phyloP scores from a whole-genome alignment of 78 protist genomes.

The Protostelium mycophagum region DNA sequence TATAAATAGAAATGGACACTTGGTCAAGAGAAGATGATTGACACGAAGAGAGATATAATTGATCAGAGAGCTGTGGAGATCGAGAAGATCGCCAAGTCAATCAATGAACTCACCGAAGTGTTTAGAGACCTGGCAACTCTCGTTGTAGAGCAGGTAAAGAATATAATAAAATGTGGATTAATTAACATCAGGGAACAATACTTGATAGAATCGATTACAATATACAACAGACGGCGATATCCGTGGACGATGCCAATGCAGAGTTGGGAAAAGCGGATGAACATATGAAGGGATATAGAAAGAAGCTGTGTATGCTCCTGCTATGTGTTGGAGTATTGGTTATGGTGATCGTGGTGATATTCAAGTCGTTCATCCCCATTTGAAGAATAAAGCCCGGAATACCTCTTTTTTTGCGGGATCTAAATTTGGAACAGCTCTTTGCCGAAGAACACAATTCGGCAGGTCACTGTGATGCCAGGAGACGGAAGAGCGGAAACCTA shows the following conservation, averaged over 20 bases:
- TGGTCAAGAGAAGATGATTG: neutral
- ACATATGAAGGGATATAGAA: slow-evolving; percentile 1
- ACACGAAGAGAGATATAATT: neutral
- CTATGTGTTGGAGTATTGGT: neutral
- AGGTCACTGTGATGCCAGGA: too few species aligned
- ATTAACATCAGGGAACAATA: slow-evolving; percentile 39
- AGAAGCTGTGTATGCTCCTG: slow-evolving; percentile 19
- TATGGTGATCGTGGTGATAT: slow-evolving; percentile 8
- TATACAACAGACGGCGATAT: slow-evolving; percentile 21
- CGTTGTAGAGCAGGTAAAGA: slow-evolving; percentile 60
- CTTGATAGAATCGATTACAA: slow-evolving; percentile 72
- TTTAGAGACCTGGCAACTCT: slow-evolving; percentile 54
- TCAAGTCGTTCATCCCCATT: too few species aligned
- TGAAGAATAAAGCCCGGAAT: too few species aligned
- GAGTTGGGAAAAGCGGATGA: slow-evolving; percentile 4
- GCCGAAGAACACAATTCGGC: too few species aligned
- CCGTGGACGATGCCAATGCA: slow-evolving; percentile 14
- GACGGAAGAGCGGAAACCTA: too few species aligned
- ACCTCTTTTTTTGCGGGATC: too few species aligned
- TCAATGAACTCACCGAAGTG: slow-evolving; percentile 38
- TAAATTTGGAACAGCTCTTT: too few species aligned
- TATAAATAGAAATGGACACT: neutral
- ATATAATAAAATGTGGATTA: neutral
- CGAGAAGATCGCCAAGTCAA: slow-evolving; percentile 17
- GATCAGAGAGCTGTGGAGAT: slow-evolving; percentile 37